A percentile compares a stretch with the other conserved stretches of the same genome.
Evolutionary conservation across 768 basidiomycete genomes (phyloP).

Genomic region (Boletus tomentosulus): DNA sequence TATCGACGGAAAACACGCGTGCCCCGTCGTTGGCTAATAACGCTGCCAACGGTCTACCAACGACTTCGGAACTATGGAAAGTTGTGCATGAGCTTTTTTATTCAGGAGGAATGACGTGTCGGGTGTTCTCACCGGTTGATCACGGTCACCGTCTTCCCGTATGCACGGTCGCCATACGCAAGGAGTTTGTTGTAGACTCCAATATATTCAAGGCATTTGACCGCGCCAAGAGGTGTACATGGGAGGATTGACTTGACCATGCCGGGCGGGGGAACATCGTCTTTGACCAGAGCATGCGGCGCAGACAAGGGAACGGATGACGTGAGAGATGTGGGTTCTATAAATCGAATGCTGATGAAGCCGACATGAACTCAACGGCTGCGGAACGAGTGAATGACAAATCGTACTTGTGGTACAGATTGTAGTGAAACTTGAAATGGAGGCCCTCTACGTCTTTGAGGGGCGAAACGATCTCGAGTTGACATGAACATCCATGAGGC

Average conservation of each 20-base stretch:
- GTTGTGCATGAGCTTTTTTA: background rate
- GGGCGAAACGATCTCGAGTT: constrained; percentile 83
- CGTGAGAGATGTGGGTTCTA: constrained; percentile 70
- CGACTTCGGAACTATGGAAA: constrained; percentile 82
- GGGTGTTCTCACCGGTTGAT: constrained; percentile 71
- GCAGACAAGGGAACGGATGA: constrained; percentile 38
- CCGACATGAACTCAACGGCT: background rate
- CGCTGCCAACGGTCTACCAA: constrained; percentile 94
- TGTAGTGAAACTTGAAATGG: constrained; percentile 93
- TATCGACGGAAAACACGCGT: constrained; percentile 90
- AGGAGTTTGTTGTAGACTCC: constrained; percentile 93
- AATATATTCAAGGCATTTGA: constrained; percentile 87
- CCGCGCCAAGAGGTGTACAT: constrained; percentile 94
- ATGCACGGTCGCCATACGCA: constrained; percentile 91
- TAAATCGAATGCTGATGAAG: constrained; percentile 79
- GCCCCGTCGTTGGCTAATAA: constrained; percentile 96
- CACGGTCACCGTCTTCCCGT: constrained; percentile 88
- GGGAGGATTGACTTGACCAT: constrained; percentile 96
- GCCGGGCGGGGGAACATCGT: constrained; percentile 70
- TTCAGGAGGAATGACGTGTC: background rate
- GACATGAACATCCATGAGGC: background rate
- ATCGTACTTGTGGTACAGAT: constrained; percentile 88
- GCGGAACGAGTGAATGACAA: background rate
- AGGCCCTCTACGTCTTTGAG: constrained; percentile 97
- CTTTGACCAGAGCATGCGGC: constrained; percentile 32